These are phyloP conservation scores for Microcera coccophila DNA, from an alignment of 2,329 filamentous ascomycete species.

Conservation along the genomic window DNA sequence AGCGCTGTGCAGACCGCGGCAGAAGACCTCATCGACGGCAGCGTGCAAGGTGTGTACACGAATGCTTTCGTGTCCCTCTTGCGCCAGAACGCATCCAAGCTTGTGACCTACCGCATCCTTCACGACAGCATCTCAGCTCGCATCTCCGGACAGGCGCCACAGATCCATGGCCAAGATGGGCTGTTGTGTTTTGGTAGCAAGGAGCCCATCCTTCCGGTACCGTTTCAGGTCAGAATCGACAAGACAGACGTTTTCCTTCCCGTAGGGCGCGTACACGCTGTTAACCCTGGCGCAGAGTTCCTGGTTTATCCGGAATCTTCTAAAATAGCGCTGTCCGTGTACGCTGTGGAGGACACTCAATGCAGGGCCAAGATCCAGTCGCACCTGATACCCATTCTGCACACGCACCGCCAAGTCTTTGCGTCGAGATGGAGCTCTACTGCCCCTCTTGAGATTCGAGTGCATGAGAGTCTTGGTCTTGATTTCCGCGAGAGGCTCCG, in stretches of 20 bases:
- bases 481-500: not conserved
- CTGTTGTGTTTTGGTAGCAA: not conserved
- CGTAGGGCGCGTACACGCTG: not conserved
- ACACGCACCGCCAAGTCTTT: not conserved
- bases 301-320: not conserved
- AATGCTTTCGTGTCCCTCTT: not conserved
- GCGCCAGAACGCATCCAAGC: not conserved
- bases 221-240: not conserved
- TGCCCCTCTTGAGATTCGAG: not conserved
- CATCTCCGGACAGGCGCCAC: not conserved
- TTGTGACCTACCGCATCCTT: not conserved
- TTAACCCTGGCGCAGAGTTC: not conserved
- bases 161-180: not conserved
- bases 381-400: not conserved
- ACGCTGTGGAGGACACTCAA: not conserved
- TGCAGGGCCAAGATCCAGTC: not conserved
- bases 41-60: slow-evolving; percentile 6
- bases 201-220: not conserved
- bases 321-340: not conserved
- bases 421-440: slow-evolving; percentile 2
- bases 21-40: slow-evolving; percentile 1
- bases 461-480: not conserved
- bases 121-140: not conserved
- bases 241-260: not conserved
- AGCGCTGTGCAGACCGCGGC: slow-evolving; percentile 1